Evolutionary conservation across 2,329 filamentous ascomycete species (phyloP), one percentile per base, ranked within the genome.

Genomic region (Dendryphion nanum): DNA sequence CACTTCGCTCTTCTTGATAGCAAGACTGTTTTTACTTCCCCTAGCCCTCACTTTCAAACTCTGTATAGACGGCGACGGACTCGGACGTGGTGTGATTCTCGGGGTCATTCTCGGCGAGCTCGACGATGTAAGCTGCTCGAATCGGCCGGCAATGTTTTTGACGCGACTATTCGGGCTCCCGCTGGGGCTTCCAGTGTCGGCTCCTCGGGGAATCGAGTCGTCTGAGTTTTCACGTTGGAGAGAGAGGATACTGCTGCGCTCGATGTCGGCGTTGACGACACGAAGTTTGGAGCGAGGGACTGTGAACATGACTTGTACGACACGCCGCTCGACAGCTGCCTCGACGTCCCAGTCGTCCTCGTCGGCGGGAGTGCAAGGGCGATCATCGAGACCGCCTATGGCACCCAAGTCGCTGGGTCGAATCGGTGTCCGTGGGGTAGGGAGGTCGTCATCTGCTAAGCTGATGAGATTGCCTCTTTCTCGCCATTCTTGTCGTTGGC

Each of bases 281-380:
- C 91, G 73, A 46, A 97, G 68, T 51, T 82, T 81, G 64, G 91
- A 85, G 63, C 85, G 89, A 2, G 93, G 91, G 43, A 96, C 89
- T 0, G 91, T 96, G 65, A 95, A 97, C 79, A 95, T 93, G 59
- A 77, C 68, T 38, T 73, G 73, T n/a, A 76, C 71, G 4, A 74
- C 70, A 4, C 73, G 51, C 16, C 66, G 59, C 35, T 67, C 64
- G 2, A 68, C 71, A 4, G 71, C 73, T 10, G 66, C 64, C 47
- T 76, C 73, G 1, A 76, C 69, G 36, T 76, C 72, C 73, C 73
- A 76, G 32, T 75, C 72, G 6, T 66, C 66, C 35, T 73, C 70
- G 37, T 63, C 59, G 2, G 55, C 56, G 7, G 61, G 59, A 3
- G 59, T 64, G 19, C 41, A 41, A 1, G 65, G 46, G 29, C 58